Evolutionary conservation across 495 filamentous ascomycete species (phyloP).

Genomic region (Neurospora sublineolata): DNA sequence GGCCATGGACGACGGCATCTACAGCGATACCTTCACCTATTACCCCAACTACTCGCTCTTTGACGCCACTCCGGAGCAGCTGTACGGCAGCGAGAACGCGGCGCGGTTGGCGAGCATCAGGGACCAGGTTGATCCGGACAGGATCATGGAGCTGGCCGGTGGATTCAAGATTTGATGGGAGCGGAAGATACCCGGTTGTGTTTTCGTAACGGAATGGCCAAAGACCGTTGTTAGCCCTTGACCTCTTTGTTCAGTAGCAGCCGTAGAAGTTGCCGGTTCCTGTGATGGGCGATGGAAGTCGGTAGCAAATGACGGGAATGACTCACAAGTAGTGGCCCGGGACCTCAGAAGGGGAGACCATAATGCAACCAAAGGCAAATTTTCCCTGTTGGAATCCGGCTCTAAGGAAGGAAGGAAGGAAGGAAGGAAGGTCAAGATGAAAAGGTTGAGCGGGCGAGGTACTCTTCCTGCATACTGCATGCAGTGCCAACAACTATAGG

Average conservation of each 20-base stretch:
- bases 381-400: not conserved
- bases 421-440: not conserved
- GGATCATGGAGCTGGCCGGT: slow-evolving; percentile 17
- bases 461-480: not conserved
- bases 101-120: slow-evolving; percentile 10
- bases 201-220: not conserved
- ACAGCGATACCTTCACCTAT: not conserved
- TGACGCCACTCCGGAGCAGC: slow-evolving; percentile 1
- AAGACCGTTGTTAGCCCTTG: not conserved
- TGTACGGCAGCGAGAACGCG: slow-evolving; percentile 14
- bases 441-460: not conserved
- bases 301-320: not conserved
- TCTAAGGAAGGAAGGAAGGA: not conserved
- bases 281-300: not conserved
- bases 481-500: too few relatives aligned
- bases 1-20: slow-evolving; percentile 15
- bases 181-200: not conserved
- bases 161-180: slow-evolving; percentile 12
- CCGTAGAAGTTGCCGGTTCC: not conserved
- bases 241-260: not conserved
- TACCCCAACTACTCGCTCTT: slow-evolving; percentile 19
- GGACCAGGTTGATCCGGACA: slow-evolving; percentile 5
- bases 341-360: not conserved
- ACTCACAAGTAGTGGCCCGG: not conserved
- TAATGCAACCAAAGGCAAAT: not conserved